Evolutionary conservation across 768 basidiomycete genomes (phyloP).

Genomic region (Suillus fuscotomentosus): DNA sequence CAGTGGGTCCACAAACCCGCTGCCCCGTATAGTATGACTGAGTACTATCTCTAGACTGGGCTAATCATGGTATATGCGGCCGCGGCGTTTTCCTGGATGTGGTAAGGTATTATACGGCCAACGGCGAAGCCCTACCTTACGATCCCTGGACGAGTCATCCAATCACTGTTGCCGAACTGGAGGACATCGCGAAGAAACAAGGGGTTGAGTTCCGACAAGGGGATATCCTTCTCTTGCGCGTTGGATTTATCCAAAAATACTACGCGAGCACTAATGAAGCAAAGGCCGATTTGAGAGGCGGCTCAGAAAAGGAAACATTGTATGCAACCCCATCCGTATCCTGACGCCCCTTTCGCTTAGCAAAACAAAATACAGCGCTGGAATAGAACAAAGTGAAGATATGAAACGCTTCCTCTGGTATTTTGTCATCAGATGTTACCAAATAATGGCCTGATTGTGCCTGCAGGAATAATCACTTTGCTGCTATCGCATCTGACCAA

Average conservation of each 20-base stretch:
- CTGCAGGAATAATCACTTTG: conserved; percentile 69
- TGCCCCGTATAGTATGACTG: neutral
- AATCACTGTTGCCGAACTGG: conserved; percentile 52
- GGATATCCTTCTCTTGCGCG: conserved; percentile 59
- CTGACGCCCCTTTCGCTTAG: neutral
- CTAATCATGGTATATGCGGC: conserved; percentile 67
- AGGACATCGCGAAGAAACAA: conserved; percentile 57
- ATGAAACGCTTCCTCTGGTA: conserved; percentile 77
- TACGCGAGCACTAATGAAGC: conserved; percentile 40
- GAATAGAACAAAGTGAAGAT: conserved; percentile 65
- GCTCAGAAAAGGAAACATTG: conserved; percentile 46
- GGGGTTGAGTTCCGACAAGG: conserved; percentile 57
- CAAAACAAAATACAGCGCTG: conserved; percentile 42
- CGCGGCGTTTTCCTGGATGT: conserved; percentile 68
- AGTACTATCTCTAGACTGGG: conserved; percentile 50
- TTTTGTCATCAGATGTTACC: conserved; percentile 11
- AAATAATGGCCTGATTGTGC: neutral
- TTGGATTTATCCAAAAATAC: conserved; percentile 64
- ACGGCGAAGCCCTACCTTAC: conserved; percentile 46
- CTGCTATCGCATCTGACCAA: conserved; percentile 67
- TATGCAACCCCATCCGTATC: conserved; percentile 28
- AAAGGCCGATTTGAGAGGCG: conserved; percentile 39
- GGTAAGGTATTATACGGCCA: conserved; percentile 48
- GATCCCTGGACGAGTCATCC: conserved; percentile 61
- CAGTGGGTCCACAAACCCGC: conserved; percentile 41